A percentile compares a stretch with the other conserved stretches of the same genome.
Conservation (phyloP, 352 stramenopile genomes). For the Phytophthora pluvialis region DNA sequence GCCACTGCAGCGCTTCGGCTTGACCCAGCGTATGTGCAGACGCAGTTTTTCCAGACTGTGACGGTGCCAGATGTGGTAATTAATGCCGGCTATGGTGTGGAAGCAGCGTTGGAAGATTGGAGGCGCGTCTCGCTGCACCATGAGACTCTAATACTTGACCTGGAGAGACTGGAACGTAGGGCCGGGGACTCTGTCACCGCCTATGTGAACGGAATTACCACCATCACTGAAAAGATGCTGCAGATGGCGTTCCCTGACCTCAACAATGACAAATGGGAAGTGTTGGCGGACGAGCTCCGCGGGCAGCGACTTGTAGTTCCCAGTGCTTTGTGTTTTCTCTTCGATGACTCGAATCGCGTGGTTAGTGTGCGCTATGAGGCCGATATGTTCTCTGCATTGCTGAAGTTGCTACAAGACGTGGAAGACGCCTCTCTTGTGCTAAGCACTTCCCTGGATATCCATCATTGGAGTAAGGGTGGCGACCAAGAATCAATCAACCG, state of each 20-base stretch:
- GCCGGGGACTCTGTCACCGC: not conserved
- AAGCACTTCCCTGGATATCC: conserved; percentile 1
- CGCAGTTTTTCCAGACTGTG: conserved; percentile 1
- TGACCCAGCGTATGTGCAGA: conserved; percentile 1
- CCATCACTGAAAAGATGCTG: conserved; percentile 8
- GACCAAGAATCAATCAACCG: too few species aligned
- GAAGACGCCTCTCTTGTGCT: conserved; percentile 7
- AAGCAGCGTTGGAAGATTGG: conserved; percentile 15
- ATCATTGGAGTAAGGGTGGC: conserved; percentile 20
- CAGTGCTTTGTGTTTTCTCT: not conserved
- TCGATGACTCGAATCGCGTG: conserved; percentile 6
- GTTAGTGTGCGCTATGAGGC: conserved; percentile 5
- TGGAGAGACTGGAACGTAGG: not conserved
- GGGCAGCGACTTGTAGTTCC: conserved; percentile 3
- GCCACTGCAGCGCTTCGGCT: not conserved
- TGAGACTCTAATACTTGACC: not conserved
- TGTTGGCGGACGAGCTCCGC: conserved; percentile 1
- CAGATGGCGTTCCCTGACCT: not conserved
- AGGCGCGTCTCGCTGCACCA: conserved; percentile 1
- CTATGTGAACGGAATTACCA: not conserved
- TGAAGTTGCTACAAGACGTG: conserved; percentile 11
- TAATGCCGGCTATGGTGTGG: conserved; percentile 1
- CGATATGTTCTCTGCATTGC: conserved; percentile 17
- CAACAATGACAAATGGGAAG: not conserved
- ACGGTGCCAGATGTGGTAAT: not conserved